These are phyloP conservation scores for Pichia sp. DNA, from an alignment of 1,139 yeast genomes.

Conservation along the genomic window DNA sequence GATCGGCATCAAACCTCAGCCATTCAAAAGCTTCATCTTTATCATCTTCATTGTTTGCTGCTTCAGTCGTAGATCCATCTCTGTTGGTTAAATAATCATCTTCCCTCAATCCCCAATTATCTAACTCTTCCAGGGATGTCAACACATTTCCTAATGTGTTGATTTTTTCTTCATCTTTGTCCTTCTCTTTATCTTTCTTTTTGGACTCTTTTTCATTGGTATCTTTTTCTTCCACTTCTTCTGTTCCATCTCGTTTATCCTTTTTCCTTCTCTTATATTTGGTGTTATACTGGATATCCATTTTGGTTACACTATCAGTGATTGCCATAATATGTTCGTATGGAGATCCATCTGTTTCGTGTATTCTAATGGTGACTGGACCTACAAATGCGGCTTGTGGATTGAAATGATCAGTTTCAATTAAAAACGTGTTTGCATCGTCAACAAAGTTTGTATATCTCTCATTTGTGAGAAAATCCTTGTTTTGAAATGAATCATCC, in stretches of 20 bases:
- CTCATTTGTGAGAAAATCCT: constrained; percentile 7
- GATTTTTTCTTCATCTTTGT: constrained; percentile 34
- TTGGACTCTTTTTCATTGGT: constrained; percentile 28
- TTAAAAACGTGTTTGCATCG: constrained; percentile 33
- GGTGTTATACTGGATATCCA: constrained; percentile 92
- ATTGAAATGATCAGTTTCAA: constrained; percentile 23
- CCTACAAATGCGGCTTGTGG: constrained; percentile 62
- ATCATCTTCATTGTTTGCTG: constrained; percentile 30
- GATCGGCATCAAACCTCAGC: constrained; percentile 94
- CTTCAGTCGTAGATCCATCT: constrained; percentile 36
- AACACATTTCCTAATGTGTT: constrained; percentile 78
- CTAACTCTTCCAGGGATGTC: constrained; percentile 48
- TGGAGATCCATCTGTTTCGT: constrained; percentile 99
- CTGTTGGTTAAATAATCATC: constrained; percentile 33
- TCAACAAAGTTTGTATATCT: constrained; percentile 31
- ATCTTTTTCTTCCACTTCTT: constrained; percentile 26
- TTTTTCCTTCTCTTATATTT: constrained; percentile 66
- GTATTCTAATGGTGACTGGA: constrained; percentile 94
- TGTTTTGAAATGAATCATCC: constrained; percentile 7
- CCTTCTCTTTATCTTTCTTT: constrained; percentile 22
- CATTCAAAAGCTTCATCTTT: constrained; percentile 83
- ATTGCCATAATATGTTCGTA: constrained; percentile 94
- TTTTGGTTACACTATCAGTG: constrained; percentile 74
- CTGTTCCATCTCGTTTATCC: constrained; percentile 29
- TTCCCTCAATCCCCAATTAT: constrained; percentile 68